Evolutionary conservation across 352 stramenopile genomes (phyloP).

Genomic region (Phytophthora kernoviae): DNA sequence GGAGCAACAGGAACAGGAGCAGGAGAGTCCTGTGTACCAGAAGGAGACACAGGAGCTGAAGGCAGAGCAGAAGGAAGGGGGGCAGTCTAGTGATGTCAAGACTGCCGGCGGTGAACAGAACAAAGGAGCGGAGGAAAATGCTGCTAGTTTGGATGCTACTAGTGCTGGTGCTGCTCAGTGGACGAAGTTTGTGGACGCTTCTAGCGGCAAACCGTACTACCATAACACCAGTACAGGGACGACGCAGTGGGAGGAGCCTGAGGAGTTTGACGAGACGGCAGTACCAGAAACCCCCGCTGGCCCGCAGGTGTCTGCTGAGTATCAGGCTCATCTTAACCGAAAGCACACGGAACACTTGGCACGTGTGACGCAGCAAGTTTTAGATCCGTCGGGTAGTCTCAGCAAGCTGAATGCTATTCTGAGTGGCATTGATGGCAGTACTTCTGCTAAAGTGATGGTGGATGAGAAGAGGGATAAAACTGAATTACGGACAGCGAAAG

Average conservation of each 20-base stretch:
- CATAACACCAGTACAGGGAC: conserved; percentile 60
- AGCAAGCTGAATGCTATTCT: conserved; percentile 76
- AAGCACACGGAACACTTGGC: conserved; percentile 53
- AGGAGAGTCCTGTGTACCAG: neutral
- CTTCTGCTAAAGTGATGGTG: neutral
- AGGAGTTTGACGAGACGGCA: conserved; percentile 46
- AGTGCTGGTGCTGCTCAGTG: conserved; percentile 34
- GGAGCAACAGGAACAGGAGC: neutral
- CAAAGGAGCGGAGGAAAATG: neutral
- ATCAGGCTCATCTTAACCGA: conserved; percentile 71
- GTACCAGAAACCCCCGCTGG: conserved; percentile 11
- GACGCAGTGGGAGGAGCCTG: conserved; percentile 77
- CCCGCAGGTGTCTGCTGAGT: conserved; percentile 46
- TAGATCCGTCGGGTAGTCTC: conserved; percentile 76
- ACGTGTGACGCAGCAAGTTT: conserved; percentile 60
- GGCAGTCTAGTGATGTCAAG: neutral
- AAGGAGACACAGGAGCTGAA: neutral
- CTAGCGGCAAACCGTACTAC: conserved; percentile 78
- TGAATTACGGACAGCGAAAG: conserved; percentile 25
- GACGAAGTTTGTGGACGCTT: conserved; percentile 75
- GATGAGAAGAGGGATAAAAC: conserved; percentile 8
- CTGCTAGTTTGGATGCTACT: neutral
- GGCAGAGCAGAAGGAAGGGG: neutral
- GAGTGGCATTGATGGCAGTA: conserved; percentile 50
- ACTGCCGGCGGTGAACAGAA: neutral